phyloP scores from a whole-genome alignment of 768 basidiomycete genomes.

The Wakefieldia striispora region DNA sequence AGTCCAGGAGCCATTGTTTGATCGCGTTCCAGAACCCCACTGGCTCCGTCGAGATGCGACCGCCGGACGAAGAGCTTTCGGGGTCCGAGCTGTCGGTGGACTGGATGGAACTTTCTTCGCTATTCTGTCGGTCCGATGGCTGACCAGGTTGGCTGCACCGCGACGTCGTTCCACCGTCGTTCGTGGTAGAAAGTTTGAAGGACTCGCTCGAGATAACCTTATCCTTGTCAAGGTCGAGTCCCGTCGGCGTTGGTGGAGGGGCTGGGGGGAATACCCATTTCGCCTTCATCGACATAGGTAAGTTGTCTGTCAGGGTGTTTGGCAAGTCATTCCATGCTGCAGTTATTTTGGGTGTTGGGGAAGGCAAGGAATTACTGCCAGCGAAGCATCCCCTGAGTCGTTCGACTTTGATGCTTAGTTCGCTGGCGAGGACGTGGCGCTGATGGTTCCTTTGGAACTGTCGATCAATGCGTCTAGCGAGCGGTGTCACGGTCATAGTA shows the following conservation, averaged over 20 bases:
- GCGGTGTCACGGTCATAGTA: slow-evolving; percentile 5
- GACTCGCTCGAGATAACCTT: neutral
- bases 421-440: slow-evolving; percentile 8
- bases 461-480: neutral
- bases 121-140: neutral
- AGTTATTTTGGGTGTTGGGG: slow-evolving; percentile 13
- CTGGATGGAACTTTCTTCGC: neutral
- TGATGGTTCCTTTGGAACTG: slow-evolving; percentile 15
- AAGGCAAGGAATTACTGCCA: slow-evolving; percentile 9
- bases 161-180: neutral
- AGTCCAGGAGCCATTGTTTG: slow-evolving; percentile 22
- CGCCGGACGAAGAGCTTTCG: slow-evolving; percentile 11
- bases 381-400: slow-evolving; percentile 20
- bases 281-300: slow-evolving; percentile 9
- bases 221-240: slow-evolving; percentile 1
- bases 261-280: slow-evolving; percentile 1
- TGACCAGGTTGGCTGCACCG: neutral
- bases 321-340: slow-evolving; percentile 28
- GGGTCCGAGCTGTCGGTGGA: slow-evolving; percentile 6
- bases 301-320: slow-evolving; percentile 15
- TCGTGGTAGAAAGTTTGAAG: neutral
- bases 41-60: neutral
- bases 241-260: slow-evolving; percentile 23
- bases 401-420: slow-evolving; percentile 14
- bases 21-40: slow-evolving; percentile 15